A percentile compares a stretch with the other conserved stretches of the same genome.
Conservation (phyloP, 805 yeast genomes). For the Metschnikowia cubensis region DNA sequence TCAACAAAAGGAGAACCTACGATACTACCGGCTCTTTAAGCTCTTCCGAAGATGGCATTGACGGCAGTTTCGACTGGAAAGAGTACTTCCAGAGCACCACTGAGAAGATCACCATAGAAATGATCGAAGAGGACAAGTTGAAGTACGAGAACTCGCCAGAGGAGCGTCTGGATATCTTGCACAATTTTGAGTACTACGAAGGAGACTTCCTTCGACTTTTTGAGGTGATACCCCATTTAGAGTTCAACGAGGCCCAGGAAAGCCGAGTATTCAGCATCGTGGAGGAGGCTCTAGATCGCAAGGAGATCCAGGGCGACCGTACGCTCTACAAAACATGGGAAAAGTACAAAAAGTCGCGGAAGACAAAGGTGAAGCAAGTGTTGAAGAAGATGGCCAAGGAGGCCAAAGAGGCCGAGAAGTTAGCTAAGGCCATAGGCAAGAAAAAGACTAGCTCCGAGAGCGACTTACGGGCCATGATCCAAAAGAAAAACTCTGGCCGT, state of each 20-base stretch:
- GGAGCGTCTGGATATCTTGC: slow-evolving; percentile 59
- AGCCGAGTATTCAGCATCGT: slow-evolving; percentile 54
- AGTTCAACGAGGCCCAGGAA: slow-evolving; percentile 57
- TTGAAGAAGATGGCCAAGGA: slow-evolving; percentile 54
- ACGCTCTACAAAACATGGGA: slow-evolving; percentile 42
- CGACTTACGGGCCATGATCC: slow-evolving; percentile 49
- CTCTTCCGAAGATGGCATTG: slow-evolving; percentile 20
- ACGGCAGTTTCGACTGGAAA: slow-evolving; percentile 51
- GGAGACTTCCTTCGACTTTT: slow-evolving; percentile 71
- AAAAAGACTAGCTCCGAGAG: slow-evolving; percentile 27
- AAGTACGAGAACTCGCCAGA: slow-evolving; percentile 61
- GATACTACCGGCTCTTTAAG: slow-evolving; percentile 68
- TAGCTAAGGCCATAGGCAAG: slow-evolving; percentile 36
- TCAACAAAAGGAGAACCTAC: slow-evolving; percentile 49
- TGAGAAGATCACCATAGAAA: slow-evolving; percentile 54
- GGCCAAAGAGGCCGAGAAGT: slow-evolving; percentile 57
- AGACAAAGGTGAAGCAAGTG: slow-evolving; percentile 45
- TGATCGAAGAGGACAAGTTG: slow-evolving; percentile 63
- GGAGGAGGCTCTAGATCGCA: slow-evolving; percentile 35
- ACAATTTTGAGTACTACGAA: slow-evolving; percentile 50
- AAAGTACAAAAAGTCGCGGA: slow-evolving; percentile 47
- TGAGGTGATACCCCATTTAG: slow-evolving; percentile 76
- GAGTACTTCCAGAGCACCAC: slow-evolving; percentile 48
- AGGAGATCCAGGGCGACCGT: slow-evolving; percentile 32
- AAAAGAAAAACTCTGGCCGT: slow-evolving; percentile 39